Percentiles rank a stretch among this genome's conserved stretches.
phyloP scores from a whole-genome alignment of 2,329 filamentous ascomycete genomes.

The Dothiorella sarmentorum region DNA sequence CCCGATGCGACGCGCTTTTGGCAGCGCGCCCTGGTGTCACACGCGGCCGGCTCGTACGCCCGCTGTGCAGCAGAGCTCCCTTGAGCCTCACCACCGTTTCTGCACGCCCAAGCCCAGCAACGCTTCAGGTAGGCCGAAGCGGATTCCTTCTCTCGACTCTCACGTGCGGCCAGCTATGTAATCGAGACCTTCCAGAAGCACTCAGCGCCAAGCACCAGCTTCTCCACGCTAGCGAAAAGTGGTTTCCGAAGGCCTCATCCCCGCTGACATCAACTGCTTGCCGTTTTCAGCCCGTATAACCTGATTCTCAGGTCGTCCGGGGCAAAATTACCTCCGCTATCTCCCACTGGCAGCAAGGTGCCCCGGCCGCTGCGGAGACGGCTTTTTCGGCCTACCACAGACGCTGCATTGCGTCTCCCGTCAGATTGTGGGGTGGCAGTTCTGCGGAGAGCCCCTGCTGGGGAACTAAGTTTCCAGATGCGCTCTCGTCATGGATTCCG shows the following conservation, averaged over 20 bases:
- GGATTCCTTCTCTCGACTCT: constrained; percentile 3
- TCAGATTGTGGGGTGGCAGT: constrained; percentile 6
- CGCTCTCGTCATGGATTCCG: constrained; percentile 19
- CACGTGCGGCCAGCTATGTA: background rate
- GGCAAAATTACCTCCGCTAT: background rate
- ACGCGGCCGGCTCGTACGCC: background rate
- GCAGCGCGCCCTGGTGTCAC: constrained; percentile 2
- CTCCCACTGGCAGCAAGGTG: background rate
- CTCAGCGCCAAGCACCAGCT: background rate
- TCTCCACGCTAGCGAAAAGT: constrained; percentile 18
- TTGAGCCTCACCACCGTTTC: constrained; percentile 16
- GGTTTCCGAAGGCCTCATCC: constrained; percentile 16
- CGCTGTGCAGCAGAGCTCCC: background rate
- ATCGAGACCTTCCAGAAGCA: constrained; percentile 13
- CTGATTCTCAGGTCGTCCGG: constrained; percentile 11
- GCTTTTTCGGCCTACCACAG: constrained; percentile 4
- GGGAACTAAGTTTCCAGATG: constrained; percentile 17
- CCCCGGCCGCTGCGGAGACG: background rate
- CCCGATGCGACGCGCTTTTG: background rate
- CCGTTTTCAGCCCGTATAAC: constrained; percentile 7
- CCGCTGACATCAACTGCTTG: constrained; percentile 17
- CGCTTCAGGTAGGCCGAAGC: constrained; percentile 7
- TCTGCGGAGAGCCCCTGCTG: constrained; percentile 9
- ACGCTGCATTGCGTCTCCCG: background rate
- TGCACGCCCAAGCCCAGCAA: no score